These are phyloP conservation scores for Pulveroboletus sp. DNA, from an alignment of 768 basidiomycete species.

Conservation along the genomic window DNA sequence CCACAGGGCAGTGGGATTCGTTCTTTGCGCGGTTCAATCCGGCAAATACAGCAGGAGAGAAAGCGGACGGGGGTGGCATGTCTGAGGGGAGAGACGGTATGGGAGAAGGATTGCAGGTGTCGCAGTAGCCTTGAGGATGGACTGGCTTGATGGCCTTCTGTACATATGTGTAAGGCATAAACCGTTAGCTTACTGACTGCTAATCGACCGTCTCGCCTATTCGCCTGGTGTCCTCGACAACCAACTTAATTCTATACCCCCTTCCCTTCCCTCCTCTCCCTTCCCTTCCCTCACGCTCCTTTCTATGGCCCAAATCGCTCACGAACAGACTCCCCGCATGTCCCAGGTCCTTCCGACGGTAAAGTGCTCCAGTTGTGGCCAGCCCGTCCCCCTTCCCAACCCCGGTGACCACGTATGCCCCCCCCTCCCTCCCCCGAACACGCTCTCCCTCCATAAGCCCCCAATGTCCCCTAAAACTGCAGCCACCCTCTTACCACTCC, in stretches of 20 bases:
- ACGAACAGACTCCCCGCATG: conserved; percentile 20
- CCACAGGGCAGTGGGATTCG: conserved; percentile 73
- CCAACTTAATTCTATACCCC: conserved; percentile 27
- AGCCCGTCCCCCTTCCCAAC: conserved; percentile 63
- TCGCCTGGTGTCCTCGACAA: conserved; percentile 1
- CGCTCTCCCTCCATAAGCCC: conserved; percentile 29
- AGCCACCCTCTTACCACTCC: conserved; percentile 44
- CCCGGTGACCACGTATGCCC: conserved; percentile 78
- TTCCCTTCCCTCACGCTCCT: conserved; percentile 10
- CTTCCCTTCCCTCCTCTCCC: background rate
- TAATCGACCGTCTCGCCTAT: conserved; percentile 8
- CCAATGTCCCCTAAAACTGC: conserved; percentile 38
- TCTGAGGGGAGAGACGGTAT: background rate
- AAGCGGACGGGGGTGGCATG: background rate
- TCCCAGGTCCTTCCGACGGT: conserved; percentile 78
- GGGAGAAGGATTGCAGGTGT: background rate
- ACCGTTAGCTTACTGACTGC: conserved; percentile 2
- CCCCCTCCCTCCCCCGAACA: conserved; percentile 42
- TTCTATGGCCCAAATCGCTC: conserved; percentile 24
- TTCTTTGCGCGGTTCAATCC: conserved; percentile 64
- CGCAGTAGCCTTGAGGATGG: background rate
- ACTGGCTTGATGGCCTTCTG: conserved; percentile 1
- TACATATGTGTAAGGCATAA: conserved; percentile 13
- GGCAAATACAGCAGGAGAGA: conserved; percentile 5
- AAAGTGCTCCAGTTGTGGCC: conserved; percentile 77